A percentile compares a stretch with the other conserved stretches of the same genome.
phyloP scores from a whole-genome alignment of 2,329 filamentous ascomycete genomes.

The Aspergillus ustus region DNA sequence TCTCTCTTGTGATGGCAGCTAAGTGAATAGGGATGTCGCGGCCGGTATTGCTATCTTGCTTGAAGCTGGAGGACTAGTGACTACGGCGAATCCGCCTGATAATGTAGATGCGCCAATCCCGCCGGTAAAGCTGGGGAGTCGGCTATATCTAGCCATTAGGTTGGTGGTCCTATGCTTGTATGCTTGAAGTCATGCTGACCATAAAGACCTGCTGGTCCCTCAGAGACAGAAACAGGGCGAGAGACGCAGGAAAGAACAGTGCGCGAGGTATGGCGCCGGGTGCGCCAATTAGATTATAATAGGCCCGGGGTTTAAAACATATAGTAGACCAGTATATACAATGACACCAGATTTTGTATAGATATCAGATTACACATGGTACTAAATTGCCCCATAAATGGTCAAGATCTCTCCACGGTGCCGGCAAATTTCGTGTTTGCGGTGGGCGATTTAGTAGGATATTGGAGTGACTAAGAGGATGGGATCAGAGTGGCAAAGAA shows the following conservation, averaged over 20 bases:
- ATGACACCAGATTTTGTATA: background rate
- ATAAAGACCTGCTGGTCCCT: constrained; percentile 66
- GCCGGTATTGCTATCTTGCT: constrained; percentile 74
- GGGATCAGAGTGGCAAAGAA: no score
- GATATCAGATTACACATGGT: no score
- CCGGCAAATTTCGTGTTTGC: no score
- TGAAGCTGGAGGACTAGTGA: constrained; percentile 75
- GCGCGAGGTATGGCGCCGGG: constrained; percentile 73
- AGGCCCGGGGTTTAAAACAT: constrained; percentile 45
- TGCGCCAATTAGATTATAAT: constrained; percentile 67
- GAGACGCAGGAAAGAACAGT: constrained; percentile 72
- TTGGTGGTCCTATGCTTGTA: constrained; percentile 32
- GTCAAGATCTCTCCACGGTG: no score
- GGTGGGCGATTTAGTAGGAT: no score
- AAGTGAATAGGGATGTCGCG: constrained; percentile 64
- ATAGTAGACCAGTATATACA: constrained; percentile 1
- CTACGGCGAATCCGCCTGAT: constrained; percentile 72
- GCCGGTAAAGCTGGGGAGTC: constrained; percentile 66
- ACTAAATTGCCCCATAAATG: no score
- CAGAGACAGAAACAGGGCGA: constrained; percentile 64
- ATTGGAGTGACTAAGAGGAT: no score
- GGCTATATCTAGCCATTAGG: constrained; percentile 73
- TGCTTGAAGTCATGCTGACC: constrained; percentile 2
- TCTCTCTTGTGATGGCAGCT: background rate
- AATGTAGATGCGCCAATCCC: constrained; percentile 61